Percentiles rank a stretch among this genome's conserved stretches.
These are phyloP conservation scores for Clarkia xantiana DNA, from an alignment of 345 rosid genomes.

Conservation along the genomic window DNA sequence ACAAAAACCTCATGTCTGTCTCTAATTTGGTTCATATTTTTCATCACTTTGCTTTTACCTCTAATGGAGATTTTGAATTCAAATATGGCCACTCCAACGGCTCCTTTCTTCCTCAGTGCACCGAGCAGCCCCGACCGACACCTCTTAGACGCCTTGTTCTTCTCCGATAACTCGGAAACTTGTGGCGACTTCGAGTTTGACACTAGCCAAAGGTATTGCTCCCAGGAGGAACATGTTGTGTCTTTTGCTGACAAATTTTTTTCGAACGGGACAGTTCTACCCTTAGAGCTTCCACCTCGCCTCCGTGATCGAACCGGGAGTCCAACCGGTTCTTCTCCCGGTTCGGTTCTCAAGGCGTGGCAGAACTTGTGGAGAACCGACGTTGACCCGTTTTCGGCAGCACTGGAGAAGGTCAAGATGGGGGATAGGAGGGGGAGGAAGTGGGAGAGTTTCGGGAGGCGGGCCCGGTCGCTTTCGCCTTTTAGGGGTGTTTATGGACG, in stretches of 20 bases:
- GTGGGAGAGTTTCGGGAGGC: constrained; percentile 8
- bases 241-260: constrained; percentile 43
- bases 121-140: constrained; percentile 17
- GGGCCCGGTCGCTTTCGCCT: constrained; percentile 4
- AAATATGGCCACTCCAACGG: background rate
- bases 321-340: constrained; percentile 3
- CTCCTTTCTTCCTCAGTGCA: constrained; percentile 10
- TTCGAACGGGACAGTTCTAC: constrained; percentile 24
- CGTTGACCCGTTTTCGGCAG: constrained; percentile 42
- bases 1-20: background rate
- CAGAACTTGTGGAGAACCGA: constrained; percentile 37
- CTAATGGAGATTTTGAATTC: constrained; percentile 2
- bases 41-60: background rate
- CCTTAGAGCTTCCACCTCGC: constrained; percentile 30
- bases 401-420: constrained; percentile 25
- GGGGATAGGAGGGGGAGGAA: constrained; percentile 4
- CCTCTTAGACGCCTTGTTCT: constrained; percentile 14
- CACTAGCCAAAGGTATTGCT: constrained; percentile 17
- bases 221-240: constrained; percentile 6
- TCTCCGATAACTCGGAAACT: constrained; percentile 16
- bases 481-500: background rate
- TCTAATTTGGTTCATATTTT: background rate
- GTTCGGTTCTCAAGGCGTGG: constrained; percentile 9
- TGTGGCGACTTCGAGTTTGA: constrained; percentile 26
- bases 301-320: too few relatives aligned